Base-by-base conservation (phyloP, 1,139 yeast species). In the Yamadazyma siamensis region DNA sequence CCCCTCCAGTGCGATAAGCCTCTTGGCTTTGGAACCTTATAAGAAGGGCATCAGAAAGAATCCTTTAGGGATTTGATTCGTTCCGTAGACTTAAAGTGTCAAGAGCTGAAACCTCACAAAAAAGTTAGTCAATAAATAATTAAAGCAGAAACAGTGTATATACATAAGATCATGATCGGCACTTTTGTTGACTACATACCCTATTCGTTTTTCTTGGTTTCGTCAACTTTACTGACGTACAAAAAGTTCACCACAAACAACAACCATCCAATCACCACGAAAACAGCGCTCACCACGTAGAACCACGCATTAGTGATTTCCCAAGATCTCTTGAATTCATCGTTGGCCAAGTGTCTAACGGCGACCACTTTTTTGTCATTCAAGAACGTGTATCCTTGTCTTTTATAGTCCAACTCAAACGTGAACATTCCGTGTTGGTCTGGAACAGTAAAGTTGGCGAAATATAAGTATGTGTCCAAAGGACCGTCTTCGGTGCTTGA, bases 391-490 rank as follows among this genome's bases (percentile, higher is more conserved):
- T 73, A 67, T 6, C 97, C 97, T n/a, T 76, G 66, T 51, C 95
- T 78, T 56, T 76, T 75, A 65, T 89, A 89, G 48, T 83, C 83
- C 29, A 85, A 70, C 41, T 75, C 74, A 58, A 87, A 87, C 4
- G 96, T 86, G 61, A 88, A 94, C 75, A 91, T 84, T 35, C 99
- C 99, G 54, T 91, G 95, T 52, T 89, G 96, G 56, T 91, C 97
- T 14, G 98, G 98, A 28, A 88, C 61, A 33, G 73, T 72, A 59
- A 94, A 87, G 38, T 61, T 56, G 25, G 55, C 61, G 35, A 33
- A 56, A 46, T 63, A 68, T 17, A 54, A 53, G 39, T 41, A 59
- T 15, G 62, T 42, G 29, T 71, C 71, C 16, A 65, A 63, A 3
- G 73, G 42, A 10, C 47, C 49, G 26, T 43, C 30, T 18, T 71